Base-by-base conservation (phyloP, 2,329 filamentous ascomycete species). In the Arthrobotrys conoides region DNA sequence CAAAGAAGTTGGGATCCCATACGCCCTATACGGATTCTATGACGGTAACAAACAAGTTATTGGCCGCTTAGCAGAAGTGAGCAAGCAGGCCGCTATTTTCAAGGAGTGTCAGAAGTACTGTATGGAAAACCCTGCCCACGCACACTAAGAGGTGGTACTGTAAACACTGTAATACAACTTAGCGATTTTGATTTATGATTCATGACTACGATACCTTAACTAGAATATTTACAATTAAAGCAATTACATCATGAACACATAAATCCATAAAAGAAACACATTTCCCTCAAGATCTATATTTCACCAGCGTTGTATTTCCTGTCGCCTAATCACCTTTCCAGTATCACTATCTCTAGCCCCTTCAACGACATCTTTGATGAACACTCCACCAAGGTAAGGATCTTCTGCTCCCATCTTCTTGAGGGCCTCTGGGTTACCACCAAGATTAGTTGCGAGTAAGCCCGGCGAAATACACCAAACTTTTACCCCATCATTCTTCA, bases 41-140 rank as follows among this genome's bases (percentile, higher is more conserved):
- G 90, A 93, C 81, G 92, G 93, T 5, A 97, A 96, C 84, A 91
- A 91, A 84, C 87, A 93, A 81, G 93, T 97, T 12, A 89, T 97
- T 82, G 88, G 91, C 16, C 88, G 90, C 53, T 86, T 97, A 61
- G 91, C 89, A 2, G 92, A 97, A 82, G 91, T 97, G 1, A 91
- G 91, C 27, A 90, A 90, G 82, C 93, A 96, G 85, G 92, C 93
- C 12, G 89, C 89, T 66, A 92, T 95, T 71, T 86, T 94, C 81
- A 88, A 90, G 51, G 92, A 93, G 84, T 95, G 93, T 82, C 91
- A 92, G 83, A 88, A 30, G 27, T 80, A 78, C n/a, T 76, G 72
- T 30, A 70, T 72, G 73, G 73, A 80, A 57, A 76, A 80, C 22
- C 67, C 67, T 16, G 22, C 51, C 2, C 66, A 71, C 33, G 63